Conservation (phyloP, 2,329 filamentous ascomycete genomes). For the Penicillium sp. region DNA sequence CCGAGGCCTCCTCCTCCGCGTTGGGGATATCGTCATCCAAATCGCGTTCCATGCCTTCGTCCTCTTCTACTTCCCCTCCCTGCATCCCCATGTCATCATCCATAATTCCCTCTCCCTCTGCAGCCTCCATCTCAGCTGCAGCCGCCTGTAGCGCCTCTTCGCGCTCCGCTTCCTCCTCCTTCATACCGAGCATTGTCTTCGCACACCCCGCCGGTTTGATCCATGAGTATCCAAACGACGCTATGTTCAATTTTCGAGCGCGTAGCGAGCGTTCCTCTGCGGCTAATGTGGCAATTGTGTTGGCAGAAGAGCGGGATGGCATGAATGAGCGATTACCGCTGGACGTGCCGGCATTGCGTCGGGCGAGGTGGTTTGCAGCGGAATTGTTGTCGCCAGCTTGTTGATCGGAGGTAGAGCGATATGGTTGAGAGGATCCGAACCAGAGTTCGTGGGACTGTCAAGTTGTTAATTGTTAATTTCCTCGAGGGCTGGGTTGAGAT, state of each 20-base stretch:
- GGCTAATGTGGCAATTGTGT: conserved; percentile 64
- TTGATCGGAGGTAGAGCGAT: conserved; percentile 36
- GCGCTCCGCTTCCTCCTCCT: conserved; percentile 83
- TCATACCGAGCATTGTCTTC: conserved; percentile 86
- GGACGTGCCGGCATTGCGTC: conserved; percentile 26
- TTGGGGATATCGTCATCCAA: conserved; percentile 48
- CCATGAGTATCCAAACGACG: conserved; percentile 86
- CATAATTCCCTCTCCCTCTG: conserved; percentile 44
- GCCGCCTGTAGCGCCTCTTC: conserved; percentile 78
- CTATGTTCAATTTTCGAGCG: conserved; percentile 74
- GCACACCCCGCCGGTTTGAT: conserved; percentile 81
- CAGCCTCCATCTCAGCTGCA: conserved; percentile 67
- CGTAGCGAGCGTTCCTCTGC: conserved; percentile 75
- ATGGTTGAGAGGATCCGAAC: conserved; percentile 63
- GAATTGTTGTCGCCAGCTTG: conserved; percentile 31
- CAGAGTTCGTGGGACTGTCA: conserved; percentile 67
- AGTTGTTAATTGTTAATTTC: conserved; percentile 8
- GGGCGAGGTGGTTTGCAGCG: conserved; percentile 18
- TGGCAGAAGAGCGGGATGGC: conserved; percentile 55
- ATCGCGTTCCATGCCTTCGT: conserved; percentile 41
- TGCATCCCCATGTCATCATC: conserved; percentile 40
- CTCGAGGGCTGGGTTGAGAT: conserved; percentile 14
- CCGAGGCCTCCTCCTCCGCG: conserved; percentile 40
- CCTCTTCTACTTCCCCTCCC: conserved; percentile 44
- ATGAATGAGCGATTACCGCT: conserved; percentile 29